Base-by-base conservation (phyloP, 306 rosid genomes). In the Coriaria nepalensis region DNA sequence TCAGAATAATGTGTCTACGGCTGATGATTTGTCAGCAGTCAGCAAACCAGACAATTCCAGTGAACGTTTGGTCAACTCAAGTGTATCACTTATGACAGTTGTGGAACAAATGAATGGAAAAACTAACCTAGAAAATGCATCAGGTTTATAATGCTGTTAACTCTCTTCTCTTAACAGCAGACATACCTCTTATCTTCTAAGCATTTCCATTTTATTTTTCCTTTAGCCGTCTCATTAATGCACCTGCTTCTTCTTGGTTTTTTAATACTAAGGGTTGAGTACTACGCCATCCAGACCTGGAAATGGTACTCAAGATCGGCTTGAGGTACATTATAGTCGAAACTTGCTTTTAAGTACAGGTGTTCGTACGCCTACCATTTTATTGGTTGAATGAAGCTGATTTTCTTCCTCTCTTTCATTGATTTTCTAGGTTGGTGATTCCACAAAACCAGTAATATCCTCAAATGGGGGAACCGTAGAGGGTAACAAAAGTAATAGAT, bases 1-100 rank as follows among this genome's bases (percentile, higher is more conserved):
- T 45, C 79, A 65, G 54, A 50, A 45, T 43, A 70, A 54, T 71
- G 69, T 68, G 49, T 65, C 79, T 40, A 48, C 63, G 55, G 71
- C 87, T 41, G 80, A 75, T 59, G 96, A 79, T 68, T 54, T 64
- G 64, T 79, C 87, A 39, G 87, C 75, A 52, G 69, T 75, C 60
- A 58, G 73, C 71, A 85, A 71, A 68, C 92, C 75, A 71, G 85
- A 72, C 46, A 73, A 67, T 64, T 55, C 72, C 41, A 63, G 58
- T 34, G 85, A 90, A 55, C 64, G 63, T 50, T 50, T 85, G 59
- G 81, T 63, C 67, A 73, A 69, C 62, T 65, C 79, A 57, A 90
- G 66, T 67, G 57, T 59, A 61, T 65, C 72, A n/a, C 71, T 65
- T 50, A 64, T 87, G 48, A 55, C 77, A 64, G 81, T 62, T 50